Base-by-base conservation (phyloP, 2,329 filamentous ascomycete species). In the Sporothrix sp. region DNA sequence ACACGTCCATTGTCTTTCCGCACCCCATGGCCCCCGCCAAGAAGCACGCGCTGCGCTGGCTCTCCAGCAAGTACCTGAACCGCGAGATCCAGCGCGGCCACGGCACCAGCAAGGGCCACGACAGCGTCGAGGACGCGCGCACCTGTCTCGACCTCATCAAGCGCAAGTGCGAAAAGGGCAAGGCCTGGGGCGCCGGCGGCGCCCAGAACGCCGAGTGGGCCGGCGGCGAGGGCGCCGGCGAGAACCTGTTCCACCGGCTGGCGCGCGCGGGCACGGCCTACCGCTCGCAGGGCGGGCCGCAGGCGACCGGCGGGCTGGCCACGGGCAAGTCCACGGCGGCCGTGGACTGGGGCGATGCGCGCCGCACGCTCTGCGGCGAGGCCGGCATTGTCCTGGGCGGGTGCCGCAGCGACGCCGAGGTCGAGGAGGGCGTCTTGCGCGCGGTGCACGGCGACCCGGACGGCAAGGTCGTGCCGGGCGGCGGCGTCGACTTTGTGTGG, bases 161-260 rank as follows among this genome's bases (percentile, higher is more conserved):
- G 66, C 84, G 91, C 62, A 98, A 98, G 66, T 96, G 91, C 65
- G 90, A 97, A 65, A 93, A 87, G 67, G 93, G 93, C 36, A 86
- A 85, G 57, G 68, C 73, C 21, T 98, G 90, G 87, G 93, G 88
- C 32, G 84, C 84, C 0, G 46, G 52, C 0, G 45, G 45, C 37
- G 51, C 35, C 16, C 43, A 42, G 18, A 32, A 46, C 25, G 49
- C 42, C 25, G 51, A 51, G 35, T 49, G 52, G 36, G 54, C 54
- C 5, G 56, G 56, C 47, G 80, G 80, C 45, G 88, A 95, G 38
- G 76, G 81, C 2, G 82, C 82, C 40, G 83, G 82, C 36, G 93
- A 98, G 68, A 91, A 88, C 58, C 81, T 98, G 45, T 98, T 97
- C 72, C 85, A 84, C 58, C 81, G 91, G 9, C 74, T 98, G 4